Percentiles rank a stretch among this genome's conserved stretches.
Evolutionary conservation across 2,329 filamentous ascomycete genomes (phyloP).

Genomic region (Alternaria gansuensis): DNA sequence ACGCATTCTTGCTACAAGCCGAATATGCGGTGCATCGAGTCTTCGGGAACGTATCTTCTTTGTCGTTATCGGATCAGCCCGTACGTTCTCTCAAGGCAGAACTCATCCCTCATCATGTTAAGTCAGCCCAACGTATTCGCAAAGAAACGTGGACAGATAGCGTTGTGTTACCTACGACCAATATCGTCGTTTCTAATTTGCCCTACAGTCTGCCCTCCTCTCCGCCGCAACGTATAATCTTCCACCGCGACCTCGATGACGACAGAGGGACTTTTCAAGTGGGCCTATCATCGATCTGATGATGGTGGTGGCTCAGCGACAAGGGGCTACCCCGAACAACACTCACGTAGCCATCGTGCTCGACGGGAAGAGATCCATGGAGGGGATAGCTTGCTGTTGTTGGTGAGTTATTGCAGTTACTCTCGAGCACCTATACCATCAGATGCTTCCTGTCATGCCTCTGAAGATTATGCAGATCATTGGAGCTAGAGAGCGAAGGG

Average conservation of each 20-base stretch:
- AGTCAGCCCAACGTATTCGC: background rate
- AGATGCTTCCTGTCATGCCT: background rate
- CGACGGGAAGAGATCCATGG: background rate
- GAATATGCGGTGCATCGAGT: background rate
- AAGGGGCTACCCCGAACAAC: background rate
- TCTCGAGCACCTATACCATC: background rate
- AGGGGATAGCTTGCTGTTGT: background rate
- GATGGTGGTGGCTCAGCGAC: background rate
- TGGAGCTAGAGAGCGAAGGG: background rate
- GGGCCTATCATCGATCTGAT: background rate
- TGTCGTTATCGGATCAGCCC: background rate
- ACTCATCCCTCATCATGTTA: background rate
- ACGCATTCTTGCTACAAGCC: background rate
- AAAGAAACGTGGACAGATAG: background rate
- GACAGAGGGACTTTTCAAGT: background rate
- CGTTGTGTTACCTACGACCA: background rate
- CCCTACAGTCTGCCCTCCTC: background rate
- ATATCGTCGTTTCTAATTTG: background rate
- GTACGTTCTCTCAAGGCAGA: background rate
- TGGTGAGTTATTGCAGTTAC: background rate
- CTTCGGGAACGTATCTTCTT: background rate
- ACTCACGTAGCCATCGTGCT: background rate
- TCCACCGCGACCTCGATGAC: background rate
- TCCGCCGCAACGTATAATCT: background rate
- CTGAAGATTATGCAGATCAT: background rate